Base-by-base conservation (phyloP, 371 early-diverging fungal genomes). In the Rhizopus microsporus region DNA sequence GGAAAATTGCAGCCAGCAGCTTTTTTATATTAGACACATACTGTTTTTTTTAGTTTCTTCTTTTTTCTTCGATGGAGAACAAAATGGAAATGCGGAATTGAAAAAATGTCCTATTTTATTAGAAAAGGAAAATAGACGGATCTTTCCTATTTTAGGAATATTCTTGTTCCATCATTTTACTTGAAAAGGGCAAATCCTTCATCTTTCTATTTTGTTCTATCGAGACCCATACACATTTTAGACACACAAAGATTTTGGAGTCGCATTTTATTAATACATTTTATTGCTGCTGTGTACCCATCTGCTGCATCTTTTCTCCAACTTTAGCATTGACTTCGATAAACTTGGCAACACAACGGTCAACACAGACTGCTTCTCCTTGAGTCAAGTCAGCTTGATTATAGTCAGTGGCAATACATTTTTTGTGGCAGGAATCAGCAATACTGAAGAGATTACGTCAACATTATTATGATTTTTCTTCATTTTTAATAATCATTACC, bases 351-450 rank as follows among this genome's bases (percentile, higher is more conserved):
- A 91, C 94, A 68, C 95, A 93, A 51, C 94, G 86, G 67, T 96
- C 95, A 40, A 92, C 80, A 74, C 97, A 96, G 12, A 93, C 93
- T 7, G 94, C 88, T 77, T 96, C 96, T 47, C 94, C 96, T 78
- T 94, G 94, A 61, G 84, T 89, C 56, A 95, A 77, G 47, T 93
- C 93, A 23, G 79, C 84, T 60, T 93, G 91, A 51, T 63, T 72
- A 67, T 95, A 94, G 44, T 82, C 72, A 59, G 81, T 79, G 13
- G 86, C 77, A 39, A 95, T 88, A 74, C 97, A 96, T 71, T 96
- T 95, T 48, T 74, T 62, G 71, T 92, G 85, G 83, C 96, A 96
- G 23, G 88, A 80, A 43, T 88, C 86, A 46, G 46, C 46, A 46
- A 46, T 46, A 29, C 46, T 46, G 15, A n/a, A n/a, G n/a, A n/a